A percentile compares a stretch with the other conserved stretches of the same genome.
These are phyloP conservation scores for Phtheirospermum japonicum DNA, from an alignment of 257 asterid species.

Conservation along the genomic window DNA sequence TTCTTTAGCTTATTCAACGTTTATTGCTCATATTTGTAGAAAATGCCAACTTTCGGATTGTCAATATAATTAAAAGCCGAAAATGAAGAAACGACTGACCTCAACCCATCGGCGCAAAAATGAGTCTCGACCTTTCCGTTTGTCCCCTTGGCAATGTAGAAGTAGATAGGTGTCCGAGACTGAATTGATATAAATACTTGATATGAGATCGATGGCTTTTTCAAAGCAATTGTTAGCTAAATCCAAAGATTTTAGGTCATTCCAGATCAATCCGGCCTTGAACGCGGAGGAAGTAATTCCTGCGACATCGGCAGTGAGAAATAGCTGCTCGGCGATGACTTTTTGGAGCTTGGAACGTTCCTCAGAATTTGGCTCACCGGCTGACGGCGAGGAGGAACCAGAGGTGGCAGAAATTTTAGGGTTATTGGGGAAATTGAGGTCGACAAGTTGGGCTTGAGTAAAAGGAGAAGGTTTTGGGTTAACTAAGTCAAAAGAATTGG, in stretches of 20 bases:
- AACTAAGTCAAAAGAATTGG: too few species aligned
- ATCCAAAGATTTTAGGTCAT: slow-evolving; percentile 58
- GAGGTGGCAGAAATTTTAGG: too few species aligned
- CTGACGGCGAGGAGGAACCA: too few species aligned
- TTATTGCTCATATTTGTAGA: too few species aligned
- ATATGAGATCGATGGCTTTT: slow-evolving; percentile 79
- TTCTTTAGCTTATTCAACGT: too few species aligned
- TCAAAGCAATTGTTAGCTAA: slow-evolving; percentile 79
- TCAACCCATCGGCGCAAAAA: slow-evolving; percentile 68
- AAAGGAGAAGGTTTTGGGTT: too few species aligned
- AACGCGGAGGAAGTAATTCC: slow-evolving; percentile 79
- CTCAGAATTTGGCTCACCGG: too few species aligned
- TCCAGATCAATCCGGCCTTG: slow-evolving; percentile 79
- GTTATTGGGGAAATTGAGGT: too few species aligned
- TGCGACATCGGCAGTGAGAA: slow-evolving; percentile 52
- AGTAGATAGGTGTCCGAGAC: slow-evolving; percentile 63
- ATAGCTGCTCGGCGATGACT: slow-evolving; percentile 73
- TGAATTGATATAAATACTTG: slow-evolving; percentile 46
- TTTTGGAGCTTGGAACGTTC: slow-evolving; percentile 88
- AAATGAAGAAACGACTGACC: slow-evolving; percentile 42
- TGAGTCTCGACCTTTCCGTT: slow-evolving; percentile 45
- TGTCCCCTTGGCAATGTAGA: slow-evolving; percentile 53
- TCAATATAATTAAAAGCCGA: neutral
- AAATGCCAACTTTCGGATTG: too few species aligned
- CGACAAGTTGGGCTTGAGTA: too few species aligned